Conservation (phyloP, 148 eudicot species). For the Chenopodium quinoa region DNA sequence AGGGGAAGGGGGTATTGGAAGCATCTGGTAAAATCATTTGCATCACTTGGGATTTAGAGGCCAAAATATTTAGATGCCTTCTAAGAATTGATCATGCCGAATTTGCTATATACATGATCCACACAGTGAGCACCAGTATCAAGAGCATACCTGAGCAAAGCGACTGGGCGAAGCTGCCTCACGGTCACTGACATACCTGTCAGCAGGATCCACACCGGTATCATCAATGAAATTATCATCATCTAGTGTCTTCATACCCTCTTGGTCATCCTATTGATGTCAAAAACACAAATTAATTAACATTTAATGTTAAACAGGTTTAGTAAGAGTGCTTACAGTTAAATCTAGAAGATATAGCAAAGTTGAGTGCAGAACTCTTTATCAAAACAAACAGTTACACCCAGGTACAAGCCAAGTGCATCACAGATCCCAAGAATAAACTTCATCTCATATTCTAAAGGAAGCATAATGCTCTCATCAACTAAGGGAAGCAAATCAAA, state of each 20-base stretch:
- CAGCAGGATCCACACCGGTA: slow-evolving; percentile 81
- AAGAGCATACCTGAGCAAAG: slow-evolving; percentile 65
- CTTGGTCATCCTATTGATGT: slow-evolving; percentile 66
- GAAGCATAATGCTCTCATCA: neutral
- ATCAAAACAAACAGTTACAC: slow-evolving; percentile 1
- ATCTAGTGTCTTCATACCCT: slow-evolving; percentile 61
- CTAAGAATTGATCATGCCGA: neutral
- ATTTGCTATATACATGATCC: neutral
- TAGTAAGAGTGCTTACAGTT: neutral
- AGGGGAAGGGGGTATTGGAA: neutral
- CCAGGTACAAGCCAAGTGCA: neutral
- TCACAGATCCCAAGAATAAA: neutral
- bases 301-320: neutral
- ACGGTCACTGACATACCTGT: slow-evolving; percentile 63
- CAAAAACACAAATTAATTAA: neutral
- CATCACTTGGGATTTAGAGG: neutral
- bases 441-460: neutral
- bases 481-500: neutral
- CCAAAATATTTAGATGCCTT: neutral
- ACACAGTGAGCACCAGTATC: neutral
- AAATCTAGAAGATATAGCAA: neutral
- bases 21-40: neutral
- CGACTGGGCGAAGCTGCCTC: slow-evolving; percentile 70
- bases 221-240: slow-evolving; percentile 97
- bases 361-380: neutral